Evolutionary conservation across 106 monocot genomes (phyloP).

Genomic region (Iris macrosiphon): DNA sequence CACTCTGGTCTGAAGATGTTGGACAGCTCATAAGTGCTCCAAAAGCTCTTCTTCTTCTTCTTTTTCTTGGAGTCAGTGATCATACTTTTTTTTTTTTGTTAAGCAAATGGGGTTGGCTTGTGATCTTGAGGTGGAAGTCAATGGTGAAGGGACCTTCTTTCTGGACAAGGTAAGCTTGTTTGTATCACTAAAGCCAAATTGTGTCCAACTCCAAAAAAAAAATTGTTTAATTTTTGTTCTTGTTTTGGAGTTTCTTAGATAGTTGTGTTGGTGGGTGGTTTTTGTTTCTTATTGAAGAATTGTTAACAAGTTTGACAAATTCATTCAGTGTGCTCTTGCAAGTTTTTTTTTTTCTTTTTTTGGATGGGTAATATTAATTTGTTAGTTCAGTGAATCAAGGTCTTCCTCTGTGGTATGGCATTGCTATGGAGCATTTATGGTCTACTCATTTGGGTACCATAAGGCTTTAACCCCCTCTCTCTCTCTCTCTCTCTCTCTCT

Average conservation of each 20-base stretch:
- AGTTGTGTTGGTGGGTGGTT: not conserved
- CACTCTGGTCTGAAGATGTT: not conserved
- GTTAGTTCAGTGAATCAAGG: too few relatives aligned
- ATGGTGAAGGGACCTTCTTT: constrained; percentile 23
- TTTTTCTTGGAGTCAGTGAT: not conserved
- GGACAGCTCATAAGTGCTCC: constrained; percentile 4
- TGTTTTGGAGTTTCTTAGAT: not conserved
- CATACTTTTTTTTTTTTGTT: not conserved
- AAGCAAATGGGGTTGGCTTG: constrained; percentile 1
- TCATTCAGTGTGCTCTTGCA: too few relatives aligned
- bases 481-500: too few relatives aligned
- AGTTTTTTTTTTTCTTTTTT: not conserved
- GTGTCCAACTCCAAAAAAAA: too few relatives aligned
- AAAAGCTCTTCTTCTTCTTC: not conserved
- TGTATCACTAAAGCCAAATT: not conserved
- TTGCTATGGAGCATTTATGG: too few relatives aligned
- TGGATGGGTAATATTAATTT: not conserved
- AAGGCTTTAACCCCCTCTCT: too few relatives aligned
- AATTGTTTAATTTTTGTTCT: not conserved
- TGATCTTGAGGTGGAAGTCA: constrained; percentile 22
- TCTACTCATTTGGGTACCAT: too few relatives aligned
- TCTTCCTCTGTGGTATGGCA: too few relatives aligned
- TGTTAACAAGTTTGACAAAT: too few relatives aligned
- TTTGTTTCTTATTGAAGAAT: not conserved
- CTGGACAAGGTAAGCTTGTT: constrained; percentile 18